These are phyloP conservation scores for Cupressus sempervirens DNA, from an alignment of 75 land plant species.

Conservation along the genomic window DNA sequence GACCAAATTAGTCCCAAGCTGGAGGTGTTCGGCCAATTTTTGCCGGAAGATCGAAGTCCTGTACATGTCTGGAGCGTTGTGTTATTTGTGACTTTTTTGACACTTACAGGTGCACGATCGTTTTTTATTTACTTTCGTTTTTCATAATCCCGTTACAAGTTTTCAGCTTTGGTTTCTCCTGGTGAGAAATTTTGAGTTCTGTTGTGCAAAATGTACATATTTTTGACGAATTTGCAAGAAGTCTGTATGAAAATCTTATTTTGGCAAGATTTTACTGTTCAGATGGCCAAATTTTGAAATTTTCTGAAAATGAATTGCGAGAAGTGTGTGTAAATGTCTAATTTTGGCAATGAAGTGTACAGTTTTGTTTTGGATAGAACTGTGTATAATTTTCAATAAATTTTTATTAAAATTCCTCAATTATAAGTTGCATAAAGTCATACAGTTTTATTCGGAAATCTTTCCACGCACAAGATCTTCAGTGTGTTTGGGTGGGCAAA, in stretches of 20 bases:
- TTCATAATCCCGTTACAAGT: background rate
- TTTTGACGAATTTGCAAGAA: no score
- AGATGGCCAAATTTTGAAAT: background rate
- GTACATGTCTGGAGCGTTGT: constrained; percentile 51
- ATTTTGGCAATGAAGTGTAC: no score
- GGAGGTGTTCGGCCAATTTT: constrained; percentile 44
- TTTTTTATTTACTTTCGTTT: background rate
- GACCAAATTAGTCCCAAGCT: constrained; percentile 25
- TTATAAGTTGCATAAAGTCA: no score
- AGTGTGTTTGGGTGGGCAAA: background rate
- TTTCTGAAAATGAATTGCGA: no score
- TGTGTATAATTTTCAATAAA: no score
- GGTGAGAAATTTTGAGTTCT: background rate
- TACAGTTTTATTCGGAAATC: no score
- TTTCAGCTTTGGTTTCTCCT: background rate
- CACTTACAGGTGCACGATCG: constrained; percentile 30
- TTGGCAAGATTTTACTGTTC: background rate
- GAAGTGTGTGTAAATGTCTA: no score
- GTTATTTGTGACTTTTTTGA: constrained; percentile 41
- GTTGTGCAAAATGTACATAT: background rate
- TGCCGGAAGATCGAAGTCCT: constrained; percentile 69
- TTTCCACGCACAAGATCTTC: no score
- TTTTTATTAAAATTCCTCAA: no score
- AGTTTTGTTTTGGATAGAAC: no score
- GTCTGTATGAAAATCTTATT: background rate